Evolutionary conservation across 257 asterid species (phyloP), one percentile per base, ranked within the genome.

Genomic region (Echium plantagineum): DNA sequence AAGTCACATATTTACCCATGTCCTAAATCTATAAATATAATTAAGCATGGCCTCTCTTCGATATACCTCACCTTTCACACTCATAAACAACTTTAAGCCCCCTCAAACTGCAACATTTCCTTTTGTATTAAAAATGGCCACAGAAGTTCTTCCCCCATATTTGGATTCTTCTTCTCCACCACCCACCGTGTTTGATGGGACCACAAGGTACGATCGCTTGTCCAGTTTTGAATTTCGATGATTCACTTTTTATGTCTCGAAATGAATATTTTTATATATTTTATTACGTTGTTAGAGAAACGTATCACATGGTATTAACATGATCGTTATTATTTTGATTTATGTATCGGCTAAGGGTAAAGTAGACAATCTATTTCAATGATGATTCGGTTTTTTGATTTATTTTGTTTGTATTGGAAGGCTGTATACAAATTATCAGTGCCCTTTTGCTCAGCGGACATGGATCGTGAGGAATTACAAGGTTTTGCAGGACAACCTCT

Each of bases 381-480:
- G 32, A 28, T 28, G 0, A 0, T 28, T 28, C 20, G 2, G 5
- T 53, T 17, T 19, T 53, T 53, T 53, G 6, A 3, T 49, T 16
- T 17, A 7, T 9, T 20, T n/a, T 52, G n/a, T 52, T 17, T 21
- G 6, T 56, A n/a, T 17, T 8, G 10, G 55, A 75, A 76, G 81
- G 75, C 42, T 76, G 68, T 76, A 76, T 17, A 57, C 66, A 58
- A 72, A 67, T 61, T 72, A 76, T 57, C 65, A 65, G 66, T 76
- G 81, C 58, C 81, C 78, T 9, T 73, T 70, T 61, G 67, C 68
- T 67, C 75, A 73, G 58, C 79, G 79, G 35, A 74, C 58, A 15
- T 76, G 75, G 81, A 69, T 76, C 18, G 68, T 54, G 28, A 62
- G 78, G 66, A 76, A 76, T 62, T 72, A 58, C 26, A 76, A 76